A percentile compares a stretch with the other conserved stretches of the same genome.
Evolutionary conservation across 306 rosid species (phyloP).

Genomic region (Sicyos baderoa): DNA sequence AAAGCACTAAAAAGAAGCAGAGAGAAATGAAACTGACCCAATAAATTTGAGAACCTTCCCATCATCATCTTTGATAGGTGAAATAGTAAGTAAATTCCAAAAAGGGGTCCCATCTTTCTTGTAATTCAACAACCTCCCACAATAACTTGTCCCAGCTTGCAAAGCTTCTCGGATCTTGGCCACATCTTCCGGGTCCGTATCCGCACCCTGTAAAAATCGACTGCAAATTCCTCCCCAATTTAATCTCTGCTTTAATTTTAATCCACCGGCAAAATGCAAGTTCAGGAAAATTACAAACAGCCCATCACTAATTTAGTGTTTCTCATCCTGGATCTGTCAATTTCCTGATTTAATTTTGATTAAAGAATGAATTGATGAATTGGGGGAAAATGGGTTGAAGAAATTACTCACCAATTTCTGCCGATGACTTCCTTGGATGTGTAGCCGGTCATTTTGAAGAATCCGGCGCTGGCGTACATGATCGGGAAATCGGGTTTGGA

Average conservation of each 20-base stretch:
- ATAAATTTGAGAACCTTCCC: conserved; percentile 78
- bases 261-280: no score
- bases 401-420: conserved; percentile 63
- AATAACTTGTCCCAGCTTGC: conserved; percentile 46
- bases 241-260: no score
- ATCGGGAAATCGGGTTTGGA: conserved; percentile 89
- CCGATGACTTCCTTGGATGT: conserved; percentile 81
- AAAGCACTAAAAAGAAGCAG: neutral
- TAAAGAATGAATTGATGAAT: no score
- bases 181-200: conserved; percentile 66
- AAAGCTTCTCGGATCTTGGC: conserved; percentile 65
- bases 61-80: conserved; percentile 75
- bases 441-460: conserved; percentile 92
- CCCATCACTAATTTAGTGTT: no score
- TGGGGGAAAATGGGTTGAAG: neutral
- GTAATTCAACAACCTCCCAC: conserved; percentile 84
- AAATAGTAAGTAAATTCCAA: conserved; percentile 86
- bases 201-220: conserved; percentile 91
- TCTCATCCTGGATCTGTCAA: neutral
- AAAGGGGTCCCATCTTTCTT: conserved; percentile 91
- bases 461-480: conserved; percentile 86
- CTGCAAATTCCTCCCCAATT: conserved; percentile 29
- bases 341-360: neutral
- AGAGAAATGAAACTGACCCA: conserved; percentile 43
- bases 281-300: no score